Base-by-base conservation (phyloP, 805 yeast genomes). In the Schwanniomyces pseudopolymorphus region DNA sequence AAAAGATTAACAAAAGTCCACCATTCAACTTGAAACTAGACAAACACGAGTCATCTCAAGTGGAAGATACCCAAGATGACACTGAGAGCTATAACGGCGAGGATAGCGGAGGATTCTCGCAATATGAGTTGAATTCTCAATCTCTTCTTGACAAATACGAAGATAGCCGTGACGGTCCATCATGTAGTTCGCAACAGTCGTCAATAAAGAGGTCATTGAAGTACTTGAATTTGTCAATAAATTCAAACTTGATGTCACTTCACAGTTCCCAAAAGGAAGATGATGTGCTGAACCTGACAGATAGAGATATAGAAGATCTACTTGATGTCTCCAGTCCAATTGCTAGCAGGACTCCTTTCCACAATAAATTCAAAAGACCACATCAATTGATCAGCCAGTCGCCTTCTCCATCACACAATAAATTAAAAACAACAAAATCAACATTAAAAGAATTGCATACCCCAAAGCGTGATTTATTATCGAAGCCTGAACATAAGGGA, bases 341-440 rank as follows among this genome's bases (percentile, higher is more conserved):
- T 4, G 27, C 41, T 10, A 31, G 44, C 33, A 46, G 45, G 37
- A 55, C 55, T 26, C 59, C 49, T 43, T 43, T 45, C 22, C 46
- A 42, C 26, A 68, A 67, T 48, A 71, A 70, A 49, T 72, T 70
- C 56, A 72, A 72, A 48, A 57, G 78, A 27, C 78, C 78, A 1
- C 77, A 71, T 52, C 64, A 67, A 45, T 58, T 72, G 42, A 69
- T 72, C 19, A 70, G 75, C 48, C 75, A 72, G 50, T 63, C 71
- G 14, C 78, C 78, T 4, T 70, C 75, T 11, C 76, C 75, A 4
- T 58, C 66, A 21, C 52, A 63, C 21, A 53, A 46, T 39, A 50
- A 51, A 41, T n/a, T 42, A 16, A 39, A 45, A 35, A 14, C 53
- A 19, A 37, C 51, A 22, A 48, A 41, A 38, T 26, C 45, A 10